Base-by-base conservation (phyloP, 768 basidiomycete genomes). In the Guyanaporus albipodus region DNA sequence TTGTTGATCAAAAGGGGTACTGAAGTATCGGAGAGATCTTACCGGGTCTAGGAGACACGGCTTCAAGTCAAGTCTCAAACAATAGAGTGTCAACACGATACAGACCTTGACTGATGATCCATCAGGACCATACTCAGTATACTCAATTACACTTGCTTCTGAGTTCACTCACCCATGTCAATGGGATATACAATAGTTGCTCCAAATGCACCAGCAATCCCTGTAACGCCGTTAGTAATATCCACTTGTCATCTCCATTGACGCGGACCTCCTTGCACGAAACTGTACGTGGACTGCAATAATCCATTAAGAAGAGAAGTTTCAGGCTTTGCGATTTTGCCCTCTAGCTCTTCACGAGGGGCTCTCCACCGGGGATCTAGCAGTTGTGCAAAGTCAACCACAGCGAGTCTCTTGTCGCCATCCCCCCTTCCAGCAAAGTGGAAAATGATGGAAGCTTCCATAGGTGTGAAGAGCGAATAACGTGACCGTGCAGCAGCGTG, bases 161-260 rank as follows among this genome's bases (percentile, higher is more conserved):
- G 23, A 43, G 31, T 41, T 42, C 26, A 79, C 83, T 72, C 58
- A 85, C 85, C 89, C 73, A 90, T 77, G 70, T 92, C 93, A 61
- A 95, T 97, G 21, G 95, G 95, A 67, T 98, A 97, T 11, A 98
- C 95, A 32, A 91, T 89, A n/a, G 91, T 95, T 10, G 95, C 96
- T 39, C 96, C 96, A 50, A 93, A 77, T 28, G 91, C 91, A 46
- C 96, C 96, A 36, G 95, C 92, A 49, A 95, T 62, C 62, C 95
- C 86, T 87, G 54, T 18, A 46, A 44, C 53, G n/a, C 35, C 35
- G 27, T 64, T 66, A 56, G 49, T 8, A 36, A 35, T 7, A 24
- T 29, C 37, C 44, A 27, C 14, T 27, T 35, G 17, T 8, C 22
- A n/a, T 39, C 36, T n/a, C 26, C 18, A 15, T 10, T 22, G 22